Conservation (phyloP, 2,329 filamentous ascomycete species). For the Plenodomus biglobosus region DNA sequence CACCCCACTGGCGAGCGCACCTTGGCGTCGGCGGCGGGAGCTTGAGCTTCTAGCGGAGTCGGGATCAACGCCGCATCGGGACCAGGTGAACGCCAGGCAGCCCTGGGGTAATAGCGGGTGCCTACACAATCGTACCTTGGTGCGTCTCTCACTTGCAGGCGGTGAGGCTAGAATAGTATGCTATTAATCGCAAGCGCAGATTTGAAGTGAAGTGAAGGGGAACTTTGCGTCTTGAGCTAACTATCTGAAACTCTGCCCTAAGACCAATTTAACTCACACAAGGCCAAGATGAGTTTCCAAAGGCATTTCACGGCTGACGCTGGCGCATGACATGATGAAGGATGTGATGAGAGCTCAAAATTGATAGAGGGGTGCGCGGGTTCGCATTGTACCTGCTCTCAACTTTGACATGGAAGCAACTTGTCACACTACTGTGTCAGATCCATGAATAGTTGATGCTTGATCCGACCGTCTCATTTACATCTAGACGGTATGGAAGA, state of each 20-base stretch:
- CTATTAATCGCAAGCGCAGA: neutral
- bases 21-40: slow-evolving; percentile 30
- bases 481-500: slow-evolving; percentile 4
- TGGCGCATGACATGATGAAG: too few species aligned
- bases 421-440: neutral
- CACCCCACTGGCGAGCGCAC: slow-evolving; percentile 27
- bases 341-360: too few species aligned
- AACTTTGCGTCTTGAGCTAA: too few species aligned
- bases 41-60: slow-evolving; percentile 24
- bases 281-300: too few species aligned
- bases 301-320: too few species aligned
- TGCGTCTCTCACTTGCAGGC: neutral
- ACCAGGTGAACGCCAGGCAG: slow-evolving; percentile 16
- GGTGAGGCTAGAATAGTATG: neutral
- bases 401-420: neutral
- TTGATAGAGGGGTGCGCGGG: too few species aligned
- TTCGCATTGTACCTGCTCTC: neutral
- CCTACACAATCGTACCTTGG: neutral
- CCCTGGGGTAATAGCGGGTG: slow-evolving; percentile 3
- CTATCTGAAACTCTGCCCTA: too few species aligned
- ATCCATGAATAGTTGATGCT: slow-evolving; percentile 1
- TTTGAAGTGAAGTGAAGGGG: too few species aligned
- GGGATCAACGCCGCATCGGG: slow-evolving; percentile 19
- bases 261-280: too few species aligned
- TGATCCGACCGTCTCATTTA: slow-evolving; percentile 1